Evolutionary conservation across 2,329 filamentous ascomycete species (phyloP), one percentile per base, ranked within the genome.

Genomic region (Exophiala oligosperma): DNA sequence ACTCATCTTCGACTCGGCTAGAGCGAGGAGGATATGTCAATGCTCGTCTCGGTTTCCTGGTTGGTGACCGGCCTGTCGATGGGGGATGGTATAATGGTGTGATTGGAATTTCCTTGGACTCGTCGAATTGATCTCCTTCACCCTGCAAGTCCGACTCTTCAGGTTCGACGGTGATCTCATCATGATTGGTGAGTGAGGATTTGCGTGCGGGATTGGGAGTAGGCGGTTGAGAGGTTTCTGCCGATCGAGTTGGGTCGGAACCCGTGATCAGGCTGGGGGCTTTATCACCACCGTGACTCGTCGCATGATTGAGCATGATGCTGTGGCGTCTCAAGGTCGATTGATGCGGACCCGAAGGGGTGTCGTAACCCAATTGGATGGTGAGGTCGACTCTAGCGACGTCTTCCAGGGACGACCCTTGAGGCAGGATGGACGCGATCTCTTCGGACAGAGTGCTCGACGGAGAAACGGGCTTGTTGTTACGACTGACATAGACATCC

Each of bases 401-500:
- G 17, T 48, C 46, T n/a, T 48, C 24, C 3, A 17, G 46, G 8
- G 28, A 29, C 11, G 4, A 12, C 11, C 46, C 46, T n/a, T n/a
- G 9, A 29, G 46, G 26, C 4, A 28, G 23, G 24, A n/a, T n/a
- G 4, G 26, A 17, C n/a, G 23, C 8, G 24, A 50, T 40, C 28
- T 23, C 48, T 35, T 50, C 52, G 44, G 46, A 40, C 21, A 46
- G 35, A 8, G 4, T 40, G 14, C 6, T 23, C 9, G 46, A 44
- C n/a, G 43, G 14, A 8, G 49, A 29, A 14, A 26, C 37, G 1
- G 29, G 23, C 26, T 38, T 44, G 17, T 38, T 44, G 17, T 58
- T 56, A 4, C 59, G 54, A n/a, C 17, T 17, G 14, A 51, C 38
- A 38, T 59, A 64, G 4, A 61, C 56, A 23, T 62, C 59, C 4